These are phyloP conservation scores for Pseudonectria foliicola DNA, from an alignment of 2,329 filamentous ascomycete species.

Conservation along the genomic window DNA sequence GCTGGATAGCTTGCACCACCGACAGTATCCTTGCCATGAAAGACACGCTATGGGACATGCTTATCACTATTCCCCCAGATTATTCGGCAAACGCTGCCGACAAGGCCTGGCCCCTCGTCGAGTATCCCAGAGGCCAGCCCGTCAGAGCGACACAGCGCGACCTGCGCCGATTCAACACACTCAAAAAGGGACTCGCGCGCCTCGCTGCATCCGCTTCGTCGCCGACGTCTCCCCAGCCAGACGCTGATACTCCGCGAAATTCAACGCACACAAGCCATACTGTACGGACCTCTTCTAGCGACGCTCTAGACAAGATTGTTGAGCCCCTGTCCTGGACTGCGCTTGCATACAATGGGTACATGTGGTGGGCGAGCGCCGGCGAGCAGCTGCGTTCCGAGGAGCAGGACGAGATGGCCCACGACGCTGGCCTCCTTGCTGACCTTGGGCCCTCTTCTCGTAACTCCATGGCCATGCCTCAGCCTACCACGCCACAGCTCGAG, in stretches of 20 bases:
- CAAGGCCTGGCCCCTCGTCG: slow-evolving; percentile 69
- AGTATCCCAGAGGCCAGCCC: slow-evolving; percentile 53
- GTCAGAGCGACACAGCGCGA: slow-evolving; percentile 89
- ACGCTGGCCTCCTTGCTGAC: slow-evolving; percentile 50
- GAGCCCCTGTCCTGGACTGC: slow-evolving; percentile 64
- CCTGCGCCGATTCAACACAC: slow-evolving; percentile 66
- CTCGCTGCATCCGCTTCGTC: slow-evolving; percentile 26
- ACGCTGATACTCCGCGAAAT: slow-evolving; percentile 18
- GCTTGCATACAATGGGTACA: slow-evolving; percentile 73
- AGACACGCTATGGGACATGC: slow-evolving; percentile 77
- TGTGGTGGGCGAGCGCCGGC: slow-evolving; percentile 85
- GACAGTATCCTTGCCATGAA: slow-evolving; percentile 90
- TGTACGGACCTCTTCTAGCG: slow-evolving; percentile 34
- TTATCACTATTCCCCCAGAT: slow-evolving; percentile 70
- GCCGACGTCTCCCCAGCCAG: slow-evolving; percentile 23
- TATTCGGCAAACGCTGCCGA: slow-evolving; percentile 50
- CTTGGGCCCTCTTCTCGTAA: slow-evolving; percentile 30
- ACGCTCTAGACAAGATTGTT: slow-evolving; percentile 47
- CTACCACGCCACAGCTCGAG: slow-evolving; percentile 23
- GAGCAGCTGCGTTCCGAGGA: slow-evolving; percentile 59
- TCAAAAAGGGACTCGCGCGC: slow-evolving; percentile 56
- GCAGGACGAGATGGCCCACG: slow-evolving; percentile 49
- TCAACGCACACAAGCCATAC: slow-evolving; percentile 21
- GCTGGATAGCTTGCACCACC: slow-evolving; percentile 93
- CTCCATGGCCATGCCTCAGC: slow-evolving; percentile 25